phyloP scores from a whole-genome alignment of 768 basidiomycete genomes.

The Boletus sp. region DNA sequence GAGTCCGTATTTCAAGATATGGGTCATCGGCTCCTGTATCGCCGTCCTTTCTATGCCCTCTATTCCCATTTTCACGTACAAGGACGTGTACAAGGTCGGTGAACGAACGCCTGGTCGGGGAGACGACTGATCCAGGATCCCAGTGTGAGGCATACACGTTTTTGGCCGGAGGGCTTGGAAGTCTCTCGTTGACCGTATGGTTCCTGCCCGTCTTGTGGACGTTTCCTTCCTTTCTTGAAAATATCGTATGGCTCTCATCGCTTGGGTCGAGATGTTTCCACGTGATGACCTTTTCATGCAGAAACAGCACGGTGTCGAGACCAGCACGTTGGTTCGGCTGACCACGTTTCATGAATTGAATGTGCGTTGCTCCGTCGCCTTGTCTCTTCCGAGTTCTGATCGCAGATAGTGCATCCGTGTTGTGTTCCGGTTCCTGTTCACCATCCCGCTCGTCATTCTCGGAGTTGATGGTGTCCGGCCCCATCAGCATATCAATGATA shows the following conservation, averaged over 20 bases:
- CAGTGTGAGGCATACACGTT: slow-evolving; percentile 71
- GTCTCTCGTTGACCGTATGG: slow-evolving; percentile 67
- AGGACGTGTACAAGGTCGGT: slow-evolving; percentile 56
- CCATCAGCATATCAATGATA: slow-evolving; percentile 64
- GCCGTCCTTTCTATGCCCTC: slow-evolving; percentile 68
- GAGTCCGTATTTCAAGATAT: slow-evolving; percentile 69
- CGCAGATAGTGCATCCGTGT: slow-evolving; percentile 58
- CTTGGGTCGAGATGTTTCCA: background rate
- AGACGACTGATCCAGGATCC: slow-evolving; percentile 10
- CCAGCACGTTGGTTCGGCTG: slow-evolving; percentile 60
- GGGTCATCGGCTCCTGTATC: slow-evolving; percentile 60
- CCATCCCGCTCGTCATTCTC: slow-evolving; percentile 59
- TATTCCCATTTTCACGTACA: slow-evolving; percentile 60
- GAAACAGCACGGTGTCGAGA: slow-evolving; percentile 63
- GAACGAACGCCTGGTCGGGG: background rate
- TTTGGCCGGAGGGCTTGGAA: slow-evolving; percentile 66
- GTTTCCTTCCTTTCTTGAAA: slow-evolving; percentile 63
- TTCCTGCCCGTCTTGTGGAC: slow-evolving; percentile 70
- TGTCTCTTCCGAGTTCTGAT: background rate
- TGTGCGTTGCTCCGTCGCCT: slow-evolving; percentile 40
- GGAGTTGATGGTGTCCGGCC: slow-evolving; percentile 65
- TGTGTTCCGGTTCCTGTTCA: slow-evolving; percentile 71
- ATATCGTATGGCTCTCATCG: slow-evolving; percentile 45
- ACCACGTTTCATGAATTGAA: slow-evolving; percentile 83
- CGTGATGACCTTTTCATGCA: slow-evolving; percentile 22